Conservation (phyloP, 179 eudicot species). For the Vitellaria paradoxa region DNA sequence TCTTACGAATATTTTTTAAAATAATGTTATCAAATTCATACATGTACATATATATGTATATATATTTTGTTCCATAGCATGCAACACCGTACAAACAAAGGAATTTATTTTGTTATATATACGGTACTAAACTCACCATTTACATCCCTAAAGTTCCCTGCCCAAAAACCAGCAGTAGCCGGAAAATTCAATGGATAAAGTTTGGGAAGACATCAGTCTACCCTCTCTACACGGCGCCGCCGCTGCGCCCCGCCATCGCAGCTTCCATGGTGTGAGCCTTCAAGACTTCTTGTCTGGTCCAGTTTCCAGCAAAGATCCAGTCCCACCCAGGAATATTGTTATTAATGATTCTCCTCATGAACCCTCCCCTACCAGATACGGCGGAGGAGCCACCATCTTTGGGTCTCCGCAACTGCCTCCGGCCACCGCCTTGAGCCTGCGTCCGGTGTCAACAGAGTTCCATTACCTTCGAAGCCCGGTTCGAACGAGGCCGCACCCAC, state of each 20-base stretch:
- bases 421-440: constrained; percentile 3
- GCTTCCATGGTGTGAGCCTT: constrained; percentile 14
- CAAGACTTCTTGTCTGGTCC: constrained; percentile 31
- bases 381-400: no score
- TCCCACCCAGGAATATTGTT: no score
- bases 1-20: no score
- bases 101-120: no score
- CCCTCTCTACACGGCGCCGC: constrained; percentile 12
- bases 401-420: not conserved
- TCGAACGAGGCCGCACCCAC: constrained; percentile 3
- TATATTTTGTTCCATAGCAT: no score
- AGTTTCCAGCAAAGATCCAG: no score
- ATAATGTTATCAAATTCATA: no score
- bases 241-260: not conserved
- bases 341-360: no score
- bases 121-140: not conserved
- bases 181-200: constrained; percentile 34
- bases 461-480: not conserved
- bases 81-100: no score
- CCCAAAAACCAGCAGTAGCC: not conserved
- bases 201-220: constrained; percentile 39
- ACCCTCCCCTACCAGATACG: no score
- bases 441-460: not conserved
- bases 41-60: no score
- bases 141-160: not conserved